phyloP scores from a whole-genome alignment of 139 green algal species.

The Astrephomene gubernaculifera region DNA sequence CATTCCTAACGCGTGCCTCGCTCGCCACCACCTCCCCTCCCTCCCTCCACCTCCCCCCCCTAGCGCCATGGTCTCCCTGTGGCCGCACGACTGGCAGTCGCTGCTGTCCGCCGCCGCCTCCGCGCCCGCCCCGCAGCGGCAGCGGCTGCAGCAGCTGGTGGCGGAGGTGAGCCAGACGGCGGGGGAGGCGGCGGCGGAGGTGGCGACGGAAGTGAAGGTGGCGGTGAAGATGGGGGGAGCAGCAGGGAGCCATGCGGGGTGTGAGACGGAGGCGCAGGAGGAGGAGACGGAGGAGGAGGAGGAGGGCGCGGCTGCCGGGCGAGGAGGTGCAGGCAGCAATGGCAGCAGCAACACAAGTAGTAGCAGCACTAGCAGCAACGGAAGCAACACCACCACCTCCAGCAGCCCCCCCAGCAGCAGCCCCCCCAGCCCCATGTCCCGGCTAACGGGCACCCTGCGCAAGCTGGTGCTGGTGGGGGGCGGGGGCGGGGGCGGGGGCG shows the following conservation, averaged over 20 bases:
- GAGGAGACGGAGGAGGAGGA: neutral
- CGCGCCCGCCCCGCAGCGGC: neutral
- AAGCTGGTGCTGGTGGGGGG: slow-evolving; percentile 12
- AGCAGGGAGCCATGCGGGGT: neutral
- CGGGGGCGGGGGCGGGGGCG: slow-evolving; percentile 1
- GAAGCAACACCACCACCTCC: neutral
- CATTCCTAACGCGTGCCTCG: too few species aligned
- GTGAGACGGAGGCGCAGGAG: neutral
- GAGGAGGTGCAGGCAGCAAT: neutral
- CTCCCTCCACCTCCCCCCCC: neutral
- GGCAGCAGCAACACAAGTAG: neutral
- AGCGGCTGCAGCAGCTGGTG: neutral
- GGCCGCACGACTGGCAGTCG: slow-evolving; percentile 32
- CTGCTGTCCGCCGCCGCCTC: slow-evolving; percentile 6
- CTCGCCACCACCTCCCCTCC: neutral
- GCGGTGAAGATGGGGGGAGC: neutral
- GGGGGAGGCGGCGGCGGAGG: neutral
- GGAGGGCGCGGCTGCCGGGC: too few species aligned
- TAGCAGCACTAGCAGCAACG: neutral
- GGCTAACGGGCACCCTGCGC: slow-evolving; percentile 9
- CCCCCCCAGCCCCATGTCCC: neutral
- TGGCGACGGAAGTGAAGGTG: neutral
- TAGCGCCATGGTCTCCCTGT: slow-evolving; percentile 31
- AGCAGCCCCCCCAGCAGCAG: neutral
- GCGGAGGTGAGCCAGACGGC: neutral